Percentiles rank a stretch among this genome's conserved stretches.
Evolutionary conservation across 805 yeast species (phyloP).

Genomic region (Pichia gijzeniarum): DNA sequence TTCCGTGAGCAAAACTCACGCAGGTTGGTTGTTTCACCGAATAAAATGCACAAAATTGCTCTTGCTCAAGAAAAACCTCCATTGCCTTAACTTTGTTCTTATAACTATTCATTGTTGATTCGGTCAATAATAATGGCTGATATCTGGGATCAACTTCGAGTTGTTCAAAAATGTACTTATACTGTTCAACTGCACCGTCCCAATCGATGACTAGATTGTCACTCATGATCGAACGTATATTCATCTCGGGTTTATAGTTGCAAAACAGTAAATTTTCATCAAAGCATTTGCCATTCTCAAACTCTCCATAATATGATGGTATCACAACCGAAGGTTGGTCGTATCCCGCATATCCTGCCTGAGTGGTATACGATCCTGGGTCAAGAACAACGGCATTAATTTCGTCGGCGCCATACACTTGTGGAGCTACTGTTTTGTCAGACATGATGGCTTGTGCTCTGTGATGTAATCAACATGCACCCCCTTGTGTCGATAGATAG

Average conservation of each 20-base stretch:
- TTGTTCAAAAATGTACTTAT: conserved; percentile 51
- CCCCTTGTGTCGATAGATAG: background rate
- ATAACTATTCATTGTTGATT: conserved; percentile 77
- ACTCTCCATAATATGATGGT: conserved; percentile 59
- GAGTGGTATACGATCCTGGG: conserved; percentile 79
- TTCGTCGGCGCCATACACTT: conserved; percentile 67
- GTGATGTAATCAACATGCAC: no score
- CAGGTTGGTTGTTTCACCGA: conserved; percentile 81
- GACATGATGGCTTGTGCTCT: no score
- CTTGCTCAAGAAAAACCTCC: conserved; percentile 63
- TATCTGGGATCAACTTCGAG: conserved; percentile 50
- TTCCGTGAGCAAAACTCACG: conserved; percentile 80
- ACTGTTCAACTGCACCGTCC: conserved; percentile 79
- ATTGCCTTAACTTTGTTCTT: conserved; percentile 62
- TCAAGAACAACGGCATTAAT: conserved; percentile 87
- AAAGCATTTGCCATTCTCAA: conserved; percentile 13
- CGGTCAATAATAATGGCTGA: conserved; percentile 77
- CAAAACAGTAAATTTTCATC: conserved; percentile 29
- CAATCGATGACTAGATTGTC: conserved; percentile 70
- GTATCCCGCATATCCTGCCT: conserved; percentile 89
- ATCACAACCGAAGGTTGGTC: conserved; percentile 73
- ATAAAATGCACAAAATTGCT: conserved; percentile 74
- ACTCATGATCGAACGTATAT: conserved; percentile 50
- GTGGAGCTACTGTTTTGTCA: conserved; percentile 35
- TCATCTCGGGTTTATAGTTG: conserved; percentile 43